Evolutionary conservation across 1,284 basidiomycete species (phyloP).

Genomic region (Sphagnurus paluster): DNA sequence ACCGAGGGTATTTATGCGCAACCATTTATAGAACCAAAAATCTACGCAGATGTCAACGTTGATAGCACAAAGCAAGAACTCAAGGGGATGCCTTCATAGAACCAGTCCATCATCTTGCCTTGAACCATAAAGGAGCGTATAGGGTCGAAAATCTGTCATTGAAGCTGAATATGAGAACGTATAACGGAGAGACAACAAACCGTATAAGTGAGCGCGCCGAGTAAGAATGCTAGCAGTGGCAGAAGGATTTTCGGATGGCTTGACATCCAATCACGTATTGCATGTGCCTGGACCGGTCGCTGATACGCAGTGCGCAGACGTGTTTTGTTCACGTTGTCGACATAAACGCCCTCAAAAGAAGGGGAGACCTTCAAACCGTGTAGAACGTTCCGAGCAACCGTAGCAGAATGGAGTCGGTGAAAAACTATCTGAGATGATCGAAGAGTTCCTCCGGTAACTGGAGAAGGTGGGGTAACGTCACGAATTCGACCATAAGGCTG

Average conservation of each 20-base stretch:
- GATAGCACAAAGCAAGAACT: conserved; percentile 8
- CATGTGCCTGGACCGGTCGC: conserved; percentile 76
- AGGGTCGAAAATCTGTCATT: conserved; percentile 82
- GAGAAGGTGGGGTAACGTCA: conserved; percentile 62
- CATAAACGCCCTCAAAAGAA: conserved; percentile 15
- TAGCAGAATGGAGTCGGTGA: conserved; percentile 65
- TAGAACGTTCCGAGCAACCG: conserved; percentile 83
- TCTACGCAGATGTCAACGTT: conserved; percentile 38
- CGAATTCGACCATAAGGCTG: conserved; percentile 85
- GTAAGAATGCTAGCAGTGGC: conserved; percentile 82
- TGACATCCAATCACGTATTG: conserved; percentile 80
- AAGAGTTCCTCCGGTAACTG: conserved; percentile 67
- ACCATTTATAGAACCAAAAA: conserved; percentile 66
- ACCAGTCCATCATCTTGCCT: conserved; percentile 81
- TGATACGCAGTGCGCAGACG: conserved; percentile 71
- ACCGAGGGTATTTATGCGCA: conserved; percentile 57
- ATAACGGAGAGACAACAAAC: conserved; percentile 43
- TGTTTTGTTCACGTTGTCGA: conserved; percentile 40
- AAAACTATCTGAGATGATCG: conserved; percentile 70
- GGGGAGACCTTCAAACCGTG: conserved; percentile 63
- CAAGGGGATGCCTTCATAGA: conserved; percentile 56
- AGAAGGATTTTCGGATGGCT: conserved; percentile 86
- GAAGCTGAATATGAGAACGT: conserved; percentile 2
- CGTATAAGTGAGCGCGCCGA: conserved; percentile 88
- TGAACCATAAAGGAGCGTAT: conserved; percentile 85